Evolutionary conservation across 192 early-diverging fungal genomes (phyloP), one percentile per base, ranked within the genome.

Genomic region (Coemansia erecta): DNA sequence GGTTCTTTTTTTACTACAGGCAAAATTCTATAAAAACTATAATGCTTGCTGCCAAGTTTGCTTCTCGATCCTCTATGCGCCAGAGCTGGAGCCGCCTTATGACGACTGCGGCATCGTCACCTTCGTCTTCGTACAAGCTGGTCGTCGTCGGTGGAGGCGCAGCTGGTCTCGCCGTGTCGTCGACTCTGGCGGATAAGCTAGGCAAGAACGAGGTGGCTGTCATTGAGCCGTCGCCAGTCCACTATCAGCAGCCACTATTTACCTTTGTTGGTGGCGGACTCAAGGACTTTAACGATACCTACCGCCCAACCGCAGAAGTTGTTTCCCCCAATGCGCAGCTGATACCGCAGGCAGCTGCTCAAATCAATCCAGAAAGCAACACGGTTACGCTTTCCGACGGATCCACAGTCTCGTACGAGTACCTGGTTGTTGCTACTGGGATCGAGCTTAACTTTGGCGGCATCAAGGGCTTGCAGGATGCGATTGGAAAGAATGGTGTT

Each of bases 211-310:
- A 85, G 22, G 85, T 92, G 7, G 87, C 89, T n/a, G 82, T 92
- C 33, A 74, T 92, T 48, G 90, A 92, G 49, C 89, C 90, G 22
- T 84, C 90, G 0, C 62, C 60, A 42, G 75, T 72, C 3, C 89
- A 91, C 77, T 88, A 89, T 70, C 91, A 93, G 71, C 92, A 94
- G 83, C 92, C 92, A 33, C 64, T 94, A 50, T 94, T 90, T 83
- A 94, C 92, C 13, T 91, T 91, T 86, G 92, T 94, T 41, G 92
- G 92, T 39, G 88, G 78, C 51, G 92, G 92, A 17, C 69, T 94
- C 55, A 94, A 94, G 83, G 53, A 85, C 31, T 84, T 94, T 50
- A 64, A 56, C 3, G 88, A 91, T 45, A 86, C 89, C 15, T 65
- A 71, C 53, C 81, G 82, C 61, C 84, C 91, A 12, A 90, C 84